Evolutionary conservation across 208 protist genomes (phyloP), one percentile per base, ranked within the genome.

Genomic region (Leishmania mexicana): DNA sequence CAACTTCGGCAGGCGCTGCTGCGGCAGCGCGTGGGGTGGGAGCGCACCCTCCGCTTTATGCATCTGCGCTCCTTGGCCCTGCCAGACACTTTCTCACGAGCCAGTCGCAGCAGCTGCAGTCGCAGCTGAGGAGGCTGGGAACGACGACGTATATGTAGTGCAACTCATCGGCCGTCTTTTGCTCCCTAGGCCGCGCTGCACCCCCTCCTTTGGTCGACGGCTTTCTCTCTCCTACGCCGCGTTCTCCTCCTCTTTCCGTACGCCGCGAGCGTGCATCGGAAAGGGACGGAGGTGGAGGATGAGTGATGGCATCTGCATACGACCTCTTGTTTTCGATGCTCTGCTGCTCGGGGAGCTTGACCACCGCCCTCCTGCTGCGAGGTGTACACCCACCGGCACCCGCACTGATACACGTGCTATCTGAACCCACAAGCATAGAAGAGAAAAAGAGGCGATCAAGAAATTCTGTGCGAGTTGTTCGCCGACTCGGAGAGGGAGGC

Each of bases 61-160:
- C 45, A 64, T 58, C 75, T 5, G 57, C 24, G 24, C 57, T 78
- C 21, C 53, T 78, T 19, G 35, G 57, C 8, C 47, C 76, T 19
- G 64, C 76, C 7, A 54, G 57, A 58, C 31, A 58, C 65, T 80
- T 80, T 24, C 76, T 80, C 60, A 21, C 45, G 28, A 72, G 45
- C 45, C 76, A 80, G 65, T 24, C 62, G 38, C 76, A 31, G 42
- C 76, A 73, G 47, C 76, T 80, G 45, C 76, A 47, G 45, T 42
- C 76, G 40, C 24, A 73, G 35, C 40, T 78, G 40, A 31, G 2
- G 53, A 67, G 15, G 38, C 24, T 51, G 24, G 40, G 10, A 10
- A 35, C 13, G 38, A 24, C 11, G 54, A 51, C 51, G 47, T 62
- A 2, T 31, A 35, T 64, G 73, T 76, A 62, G 49, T 24, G 73